Evolutionary conservation across 1,284 basidiomycete species (phyloP).

Genomic region (Irpex lacteus): DNA sequence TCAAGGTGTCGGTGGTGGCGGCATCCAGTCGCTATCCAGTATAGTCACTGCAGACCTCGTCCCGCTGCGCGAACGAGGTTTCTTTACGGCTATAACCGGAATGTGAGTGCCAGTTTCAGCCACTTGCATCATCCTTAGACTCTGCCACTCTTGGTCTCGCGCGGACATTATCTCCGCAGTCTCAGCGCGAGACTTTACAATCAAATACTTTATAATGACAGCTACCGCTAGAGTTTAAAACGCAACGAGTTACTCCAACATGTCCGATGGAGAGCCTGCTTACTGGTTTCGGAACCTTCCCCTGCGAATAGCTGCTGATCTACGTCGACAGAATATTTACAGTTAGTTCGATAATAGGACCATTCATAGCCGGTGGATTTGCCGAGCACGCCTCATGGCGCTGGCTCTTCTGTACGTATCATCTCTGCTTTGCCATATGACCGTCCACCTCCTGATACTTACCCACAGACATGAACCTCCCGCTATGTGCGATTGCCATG

Average conservation of each 20-base stretch:
- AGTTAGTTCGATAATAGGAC: constrained; percentile 8
- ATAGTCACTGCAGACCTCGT: constrained; percentile 43
- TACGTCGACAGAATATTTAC: constrained; percentile 9
- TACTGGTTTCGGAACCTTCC: too few species aligned
- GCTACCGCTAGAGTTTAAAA: too few species aligned
- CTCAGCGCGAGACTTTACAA: too few species aligned
- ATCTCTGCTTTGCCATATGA: background rate
- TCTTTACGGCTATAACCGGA: constrained; percentile 28
- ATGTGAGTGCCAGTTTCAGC: constrained; percentile 13
- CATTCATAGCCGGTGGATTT: constrained; percentile 11
- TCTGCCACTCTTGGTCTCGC: background rate
- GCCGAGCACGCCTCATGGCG: constrained; percentile 12
- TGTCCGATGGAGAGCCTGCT: too few species aligned
- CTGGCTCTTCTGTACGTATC: constrained; percentile 15
- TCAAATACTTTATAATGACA: too few species aligned
- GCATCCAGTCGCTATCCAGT: constrained; percentile 34
- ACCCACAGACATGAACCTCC: constrained; percentile 15
- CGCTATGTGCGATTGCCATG: constrained; percentile 15
- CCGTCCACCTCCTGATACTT: background rate
- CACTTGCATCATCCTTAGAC: background rate
- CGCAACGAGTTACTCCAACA: too few species aligned
- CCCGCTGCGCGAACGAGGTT: constrained; percentile 39
- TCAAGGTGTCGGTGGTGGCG: constrained; percentile 46
- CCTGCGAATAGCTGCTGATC: background rate
- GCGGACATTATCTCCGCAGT: too few species aligned